Percentiles rank a stretch among this genome's conserved stretches.
Conservation (phyloP, 176 grass and related monocot species). For the Oryza nivara region DNA sequence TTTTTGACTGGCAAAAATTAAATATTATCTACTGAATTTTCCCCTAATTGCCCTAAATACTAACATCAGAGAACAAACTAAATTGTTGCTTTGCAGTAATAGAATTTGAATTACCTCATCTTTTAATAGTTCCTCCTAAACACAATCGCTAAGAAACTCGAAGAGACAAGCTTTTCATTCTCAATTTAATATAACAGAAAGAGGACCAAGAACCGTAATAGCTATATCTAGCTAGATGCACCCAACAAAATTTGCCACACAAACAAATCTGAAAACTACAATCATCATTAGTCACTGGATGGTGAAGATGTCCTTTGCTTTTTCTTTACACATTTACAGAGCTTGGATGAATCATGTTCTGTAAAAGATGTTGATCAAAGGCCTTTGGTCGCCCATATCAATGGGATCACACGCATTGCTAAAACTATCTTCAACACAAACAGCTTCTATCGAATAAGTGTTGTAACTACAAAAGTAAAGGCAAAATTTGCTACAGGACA, state of each 20-base stretch:
- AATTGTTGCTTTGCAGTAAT: neutral
- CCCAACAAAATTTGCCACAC: neutral
- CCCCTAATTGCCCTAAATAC: neutral
- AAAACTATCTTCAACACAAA: slow-evolving; percentile 1
- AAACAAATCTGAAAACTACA: neutral
- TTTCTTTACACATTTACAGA: neutral
- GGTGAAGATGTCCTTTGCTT: neutral
- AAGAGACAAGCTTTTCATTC: neutral
- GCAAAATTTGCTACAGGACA: no score
- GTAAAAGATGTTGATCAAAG: neutral
- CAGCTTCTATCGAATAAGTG: neutral
- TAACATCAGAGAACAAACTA: neutral
- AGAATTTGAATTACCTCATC: neutral
- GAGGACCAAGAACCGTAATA: neutral
- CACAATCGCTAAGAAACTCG: neutral
- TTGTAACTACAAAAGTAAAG: neutral
- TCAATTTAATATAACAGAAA: neutral
- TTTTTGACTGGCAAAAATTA: neutral
- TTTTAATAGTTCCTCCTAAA: slow-evolving; percentile 2
- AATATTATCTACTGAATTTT: neutral
- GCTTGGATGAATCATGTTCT: neutral
- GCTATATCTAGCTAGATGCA: slow-evolving; percentile 29
- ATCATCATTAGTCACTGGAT: neutral
- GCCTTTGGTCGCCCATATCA: neutral
- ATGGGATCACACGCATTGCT: neutral